Evolutionary conservation across 345 rosid species (phyloP).

Genomic region (Abelmoschus esculentus): DNA sequence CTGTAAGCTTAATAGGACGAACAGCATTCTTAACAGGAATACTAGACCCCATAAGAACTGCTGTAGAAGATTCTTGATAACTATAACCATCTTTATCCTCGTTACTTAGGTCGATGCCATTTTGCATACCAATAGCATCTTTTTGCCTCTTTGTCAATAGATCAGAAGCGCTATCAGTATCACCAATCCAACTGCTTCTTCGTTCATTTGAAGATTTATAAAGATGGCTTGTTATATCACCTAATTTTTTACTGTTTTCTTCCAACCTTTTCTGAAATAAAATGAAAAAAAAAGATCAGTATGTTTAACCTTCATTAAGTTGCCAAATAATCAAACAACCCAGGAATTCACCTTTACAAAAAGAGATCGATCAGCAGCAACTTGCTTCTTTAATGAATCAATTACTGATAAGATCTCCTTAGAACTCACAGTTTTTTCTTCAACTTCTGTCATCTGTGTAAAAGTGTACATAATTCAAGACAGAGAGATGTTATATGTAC

Average conservation of each 20-base stretch:
- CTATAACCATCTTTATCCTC: constrained; percentile 46
- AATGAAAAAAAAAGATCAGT: constrained; percentile 3
- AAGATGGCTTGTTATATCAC: constrained; percentile 44
- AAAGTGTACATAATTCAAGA: not conserved
- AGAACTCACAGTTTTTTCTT: constrained; percentile 21
- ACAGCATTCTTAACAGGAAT: constrained; percentile 66
- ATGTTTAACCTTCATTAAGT: not conserved
- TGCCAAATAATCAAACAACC: not conserved
- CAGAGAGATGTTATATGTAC: not conserved
- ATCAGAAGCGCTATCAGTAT: constrained; percentile 32
- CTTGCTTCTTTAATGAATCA: constrained; percentile 32
- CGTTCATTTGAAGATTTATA: constrained; percentile 48
- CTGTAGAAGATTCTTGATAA: constrained; percentile 47
- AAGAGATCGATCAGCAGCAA: constrained; percentile 53
- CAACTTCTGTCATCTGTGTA: constrained; percentile 20
- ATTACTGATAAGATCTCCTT: constrained; percentile 34
- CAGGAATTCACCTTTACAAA: constrained; percentile 47
- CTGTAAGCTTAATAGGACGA: constrained; percentile 71
- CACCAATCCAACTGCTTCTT: constrained; percentile 31
- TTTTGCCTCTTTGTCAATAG: constrained; percentile 70
- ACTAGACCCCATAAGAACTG: constrained; percentile 64
- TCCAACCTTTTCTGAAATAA: constrained; percentile 63
- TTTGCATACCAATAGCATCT: constrained; percentile 56
- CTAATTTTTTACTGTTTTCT: constrained; percentile 59
- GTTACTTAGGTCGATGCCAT: constrained; percentile 42